Conservation (phyloP, 1,284 basidiomycete genomes). For the Uromyces viciae-fabae region DNA sequence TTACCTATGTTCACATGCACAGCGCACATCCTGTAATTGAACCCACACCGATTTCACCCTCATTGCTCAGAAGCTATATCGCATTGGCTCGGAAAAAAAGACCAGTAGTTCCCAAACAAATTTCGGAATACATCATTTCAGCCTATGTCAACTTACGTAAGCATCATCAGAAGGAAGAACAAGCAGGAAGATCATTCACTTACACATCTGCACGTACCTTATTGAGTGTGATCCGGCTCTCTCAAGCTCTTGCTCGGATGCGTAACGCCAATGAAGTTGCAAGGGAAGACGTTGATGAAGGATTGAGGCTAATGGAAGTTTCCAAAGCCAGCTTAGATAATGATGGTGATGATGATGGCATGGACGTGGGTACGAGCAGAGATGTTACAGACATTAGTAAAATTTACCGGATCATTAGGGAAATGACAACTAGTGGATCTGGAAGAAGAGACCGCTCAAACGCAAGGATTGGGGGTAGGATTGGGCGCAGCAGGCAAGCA, state of each 20-base stretch:
- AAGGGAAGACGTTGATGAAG: slow-evolving; percentile 89
- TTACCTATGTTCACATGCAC: slow-evolving; percentile 97
- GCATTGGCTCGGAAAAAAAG: slow-evolving; percentile 83
- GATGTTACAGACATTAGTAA: slow-evolving; percentile 75
- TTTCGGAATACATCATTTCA: slow-evolving; percentile 90
- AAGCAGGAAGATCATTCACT: slow-evolving; percentile 79
- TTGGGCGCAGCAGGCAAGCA: slow-evolving; percentile 57
- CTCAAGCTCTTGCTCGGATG: slow-evolving; percentile 88
- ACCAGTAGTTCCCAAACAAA: slow-evolving; percentile 76
- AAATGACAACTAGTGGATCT: slow-evolving; percentile 63
- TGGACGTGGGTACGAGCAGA: slow-evolving; percentile 62
- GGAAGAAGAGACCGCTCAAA: slow-evolving; percentile 56
- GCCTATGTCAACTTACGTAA: slow-evolving; percentile 93
- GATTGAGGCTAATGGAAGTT: slow-evolving; percentile 90
- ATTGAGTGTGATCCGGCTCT: slow-evolving; percentile 85
- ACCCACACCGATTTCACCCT: slow-evolving; percentile 69
- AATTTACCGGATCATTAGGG: slow-evolving; percentile 83
- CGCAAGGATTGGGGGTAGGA: slow-evolving; percentile 54
- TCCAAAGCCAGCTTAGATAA: slow-evolving; percentile 74
- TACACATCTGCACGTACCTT: slow-evolving; percentile 97
- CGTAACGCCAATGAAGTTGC: slow-evolving; percentile 76
- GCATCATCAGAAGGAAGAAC: slow-evolving; percentile 82
- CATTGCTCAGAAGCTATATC: slow-evolving; percentile 92
- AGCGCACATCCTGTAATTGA: slow-evolving; percentile 75
- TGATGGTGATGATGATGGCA: slow-evolving; percentile 61